Evolutionary conservation across 1,284 basidiomycete species (phyloP).

Genomic region (Ganoderma meredithae): DNA sequence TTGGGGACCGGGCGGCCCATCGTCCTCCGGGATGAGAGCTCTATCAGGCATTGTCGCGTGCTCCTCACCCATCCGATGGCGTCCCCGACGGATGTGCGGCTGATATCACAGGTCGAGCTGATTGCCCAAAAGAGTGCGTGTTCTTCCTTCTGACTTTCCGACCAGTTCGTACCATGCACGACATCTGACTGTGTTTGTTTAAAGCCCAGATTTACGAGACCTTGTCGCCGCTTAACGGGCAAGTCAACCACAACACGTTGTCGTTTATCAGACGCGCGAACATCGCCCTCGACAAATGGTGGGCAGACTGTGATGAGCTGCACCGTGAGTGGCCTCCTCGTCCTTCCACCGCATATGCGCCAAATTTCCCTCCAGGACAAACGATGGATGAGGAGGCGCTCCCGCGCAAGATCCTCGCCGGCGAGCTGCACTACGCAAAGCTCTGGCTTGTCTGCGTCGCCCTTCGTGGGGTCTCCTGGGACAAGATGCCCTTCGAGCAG

Average conservation of each 20-base stretch:
- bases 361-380: constrained; percentile 54
- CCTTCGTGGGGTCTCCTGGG: constrained; percentile 89
- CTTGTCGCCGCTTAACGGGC: constrained; percentile 84
- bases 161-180: constrained; percentile 12
- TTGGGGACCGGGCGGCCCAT: constrained; percentile 91
- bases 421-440: constrained; percentile 91
- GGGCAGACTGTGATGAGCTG: constrained; percentile 83
- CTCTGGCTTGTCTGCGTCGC: constrained; percentile 94
- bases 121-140: constrained; percentile 87
- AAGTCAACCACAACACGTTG: constrained; percentile 85
- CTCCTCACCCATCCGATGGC: constrained; percentile 86
- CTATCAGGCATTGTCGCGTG: constrained; percentile 84
- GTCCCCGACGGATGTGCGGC: constrained; percentile 87
- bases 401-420: constrained; percentile 84
- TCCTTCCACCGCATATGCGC: constrained; percentile 2
- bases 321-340: constrained; percentile 60
- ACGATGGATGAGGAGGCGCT: constrained; percentile 86
- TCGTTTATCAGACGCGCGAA: constrained; percentile 88
- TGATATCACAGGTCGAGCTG: constrained; percentile 88
- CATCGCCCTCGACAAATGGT: constrained; percentile 89
- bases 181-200: constrained; percentile 16
- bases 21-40: constrained; percentile 87
- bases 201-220: constrained; percentile 91
- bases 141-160: neutral
- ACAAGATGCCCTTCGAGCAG: constrained; percentile 94